Percentiles rank a stretch among this genome's conserved stretches.
Conservation (phyloP, 805 yeast genomes). For the Vanderwaltozyma yarrowii region DNA sequence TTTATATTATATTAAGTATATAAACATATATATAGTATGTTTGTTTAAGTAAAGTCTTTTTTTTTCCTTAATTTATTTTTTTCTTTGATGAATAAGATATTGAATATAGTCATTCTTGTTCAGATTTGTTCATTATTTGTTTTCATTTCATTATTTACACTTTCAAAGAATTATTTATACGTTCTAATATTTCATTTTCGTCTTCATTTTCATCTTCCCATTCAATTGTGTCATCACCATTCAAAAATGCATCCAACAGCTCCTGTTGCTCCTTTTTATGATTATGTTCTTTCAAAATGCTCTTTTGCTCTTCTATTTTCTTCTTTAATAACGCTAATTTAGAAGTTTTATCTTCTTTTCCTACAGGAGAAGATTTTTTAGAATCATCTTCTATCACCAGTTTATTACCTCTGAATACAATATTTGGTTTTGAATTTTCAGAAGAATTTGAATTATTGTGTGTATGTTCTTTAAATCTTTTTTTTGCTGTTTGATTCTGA, state of each 20-base stretch:
- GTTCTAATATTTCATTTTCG: slow-evolving; percentile 14
- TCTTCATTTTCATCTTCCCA: slow-evolving; percentile 28
- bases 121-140: no score
- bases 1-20: no score
- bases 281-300: slow-evolving; percentile 13
- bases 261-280: slow-evolving; percentile 22
- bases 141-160: not conserved
- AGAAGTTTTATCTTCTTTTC: not conserved
- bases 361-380: not conserved
- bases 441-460: not conserved
- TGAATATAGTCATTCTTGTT: no score
- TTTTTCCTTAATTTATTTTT: no score
- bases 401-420: not conserved
- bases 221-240: slow-evolving; percentile 15
- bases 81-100: no score
- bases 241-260: slow-evolving; percentile 21
- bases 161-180: slow-evolving; percentile 5
- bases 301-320: slow-evolving; percentile 25
- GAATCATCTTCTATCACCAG: not conserved
- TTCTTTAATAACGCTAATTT: slow-evolving; percentile 18
- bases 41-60: no score
- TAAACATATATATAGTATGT: no score
- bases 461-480: no score
- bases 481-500: not conserved
- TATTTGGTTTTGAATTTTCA: not conserved